These are phyloP conservation scores for Aspergillus cristatus DNA, from an alignment of 495 filamentous ascomycete species.

Conservation along the genomic window DNA sequence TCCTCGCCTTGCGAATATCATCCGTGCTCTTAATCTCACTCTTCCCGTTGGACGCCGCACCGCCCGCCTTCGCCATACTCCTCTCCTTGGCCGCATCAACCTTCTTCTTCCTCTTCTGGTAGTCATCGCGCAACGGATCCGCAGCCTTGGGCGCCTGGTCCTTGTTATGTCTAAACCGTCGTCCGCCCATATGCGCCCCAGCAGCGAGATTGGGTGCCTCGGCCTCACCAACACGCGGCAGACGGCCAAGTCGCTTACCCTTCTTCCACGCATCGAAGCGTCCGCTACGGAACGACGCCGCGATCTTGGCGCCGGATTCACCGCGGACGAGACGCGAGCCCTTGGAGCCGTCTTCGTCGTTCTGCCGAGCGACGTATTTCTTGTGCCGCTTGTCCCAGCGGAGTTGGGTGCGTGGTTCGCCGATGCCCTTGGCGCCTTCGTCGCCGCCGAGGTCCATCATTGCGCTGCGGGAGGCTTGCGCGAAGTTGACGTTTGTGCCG, in stretches of 20 bases:
- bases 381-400: constrained; percentile 95
- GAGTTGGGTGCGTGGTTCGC: constrained; percentile 61
- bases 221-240: constrained; percentile 74
- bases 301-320: constrained; percentile 92
- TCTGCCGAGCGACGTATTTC: constrained; percentile 83
- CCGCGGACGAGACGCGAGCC: constrained; percentile 77
- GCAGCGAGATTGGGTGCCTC: constrained; percentile 42
- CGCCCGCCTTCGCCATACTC: constrained; percentile 18
- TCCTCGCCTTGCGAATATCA: constrained; percentile 75
- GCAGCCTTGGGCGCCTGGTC: constrained; percentile 85
- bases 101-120: constrained; percentile 81
- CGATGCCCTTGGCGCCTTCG: constrained; percentile 61
- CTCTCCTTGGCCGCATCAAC: constrained; percentile 78
- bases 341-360: constrained; percentile 90
- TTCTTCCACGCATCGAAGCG: constrained; percentile 88
- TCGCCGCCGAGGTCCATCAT: constrained; percentile 86
- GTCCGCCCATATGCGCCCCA: constrained; percentile 15
- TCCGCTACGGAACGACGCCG: constrained; percentile 83
- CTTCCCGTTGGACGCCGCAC: constrained; percentile 57
- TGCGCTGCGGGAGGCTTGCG: constrained; percentile 68
- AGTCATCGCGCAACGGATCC: constrained; percentile 84
- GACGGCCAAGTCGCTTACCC: constrained; percentile 63
- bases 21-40: constrained; percentile 72
- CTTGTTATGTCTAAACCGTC: constrained; percentile 67
- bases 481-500: constrained; percentile 64